A percentile compares a stretch with the other conserved stretches of the same genome.
Conservation (phyloP, 768 basidiomycete species). For the Rubroboletus pulcherrimus region DNA sequence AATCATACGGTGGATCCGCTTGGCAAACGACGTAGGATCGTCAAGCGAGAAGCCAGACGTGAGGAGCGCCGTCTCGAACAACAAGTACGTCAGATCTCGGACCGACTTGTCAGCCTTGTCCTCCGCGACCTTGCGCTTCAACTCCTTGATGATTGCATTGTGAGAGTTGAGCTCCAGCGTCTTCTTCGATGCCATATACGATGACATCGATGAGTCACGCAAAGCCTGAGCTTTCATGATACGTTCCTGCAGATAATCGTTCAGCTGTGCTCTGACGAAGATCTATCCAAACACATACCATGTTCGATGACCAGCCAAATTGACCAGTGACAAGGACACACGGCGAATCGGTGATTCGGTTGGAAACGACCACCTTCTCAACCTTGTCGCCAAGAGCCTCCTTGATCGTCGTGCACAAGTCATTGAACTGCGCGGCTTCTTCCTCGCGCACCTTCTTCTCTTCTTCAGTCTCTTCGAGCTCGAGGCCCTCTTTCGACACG, state of each 20-base stretch:
- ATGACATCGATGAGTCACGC: slow-evolving; percentile 95
- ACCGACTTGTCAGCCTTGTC: slow-evolving; percentile 99
- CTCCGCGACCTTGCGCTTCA: slow-evolving; percentile 91
- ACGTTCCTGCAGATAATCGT: slow-evolving; percentile 55
- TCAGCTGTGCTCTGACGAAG: background rate
- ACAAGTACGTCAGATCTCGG: slow-evolving; percentile 89
- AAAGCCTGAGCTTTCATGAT: slow-evolving; percentile 99
- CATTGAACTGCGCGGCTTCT: slow-evolving; percentile 77
- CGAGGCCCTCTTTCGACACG: slow-evolving; percentile 98
- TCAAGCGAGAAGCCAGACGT: slow-evolving; percentile 96
- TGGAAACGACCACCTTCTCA: slow-evolving; percentile 97
- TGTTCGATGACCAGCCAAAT: slow-evolving; percentile 99
- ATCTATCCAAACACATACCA: slow-evolving; percentile 52
- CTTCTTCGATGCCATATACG: slow-evolving; percentile 99
- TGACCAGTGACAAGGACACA: slow-evolving; percentile 98
- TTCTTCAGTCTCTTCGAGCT: slow-evolving; percentile 98
- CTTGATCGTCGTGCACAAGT: slow-evolving; percentile 93
- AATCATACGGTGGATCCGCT: slow-evolving; percentile 98
- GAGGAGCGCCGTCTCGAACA: slow-evolving; percentile 96
- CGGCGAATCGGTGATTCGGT: slow-evolving; percentile 95
- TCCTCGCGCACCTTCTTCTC: slow-evolving; percentile 91
- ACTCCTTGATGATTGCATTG: slow-evolving; percentile 93
- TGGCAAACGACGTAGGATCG: slow-evolving; percentile 90
- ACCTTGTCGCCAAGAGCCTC: slow-evolving; percentile 99
- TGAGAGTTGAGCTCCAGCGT: slow-evolving; percentile 92